Evolutionary conservation across 1,284 basidiomycete species (phyloP).

Genomic region (Heliocybe sulcata): DNA sequence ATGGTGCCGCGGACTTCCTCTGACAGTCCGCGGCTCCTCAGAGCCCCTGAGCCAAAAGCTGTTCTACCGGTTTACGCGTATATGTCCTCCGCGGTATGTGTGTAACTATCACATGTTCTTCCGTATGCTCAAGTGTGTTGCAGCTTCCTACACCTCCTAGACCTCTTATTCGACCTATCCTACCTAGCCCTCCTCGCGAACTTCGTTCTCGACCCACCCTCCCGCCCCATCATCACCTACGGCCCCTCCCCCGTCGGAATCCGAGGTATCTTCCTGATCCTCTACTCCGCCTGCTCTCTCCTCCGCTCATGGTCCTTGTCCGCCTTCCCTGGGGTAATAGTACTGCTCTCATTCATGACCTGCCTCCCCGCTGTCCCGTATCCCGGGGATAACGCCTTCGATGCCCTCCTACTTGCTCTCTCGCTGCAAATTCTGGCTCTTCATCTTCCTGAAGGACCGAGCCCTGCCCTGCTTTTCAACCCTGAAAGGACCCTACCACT

Average conservation of each 20-base stretch:
- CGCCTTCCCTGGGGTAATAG: slow-evolving; percentile 22
- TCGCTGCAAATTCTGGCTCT: slow-evolving; percentile 33
- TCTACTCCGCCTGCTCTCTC: slow-evolving; percentile 27
- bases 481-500: slow-evolving; percentile 32
- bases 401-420: slow-evolving; percentile 30
- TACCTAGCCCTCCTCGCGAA: slow-evolving; percentile 35
- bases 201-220: slow-evolving; percentile 38
- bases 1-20: slow-evolving; percentile 33
- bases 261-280: slow-evolving; percentile 29
- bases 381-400: slow-evolving; percentile 30
- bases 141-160: slow-evolving; percentile 41
- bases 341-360: slow-evolving; percentile 23
- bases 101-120: not conserved
- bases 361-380: slow-evolving; percentile 26
- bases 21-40: not conserved
- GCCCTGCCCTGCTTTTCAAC: slow-evolving; percentile 33
- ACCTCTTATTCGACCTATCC: slow-evolving; percentile 28
- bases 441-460: slow-evolving; percentile 33
- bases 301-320: slow-evolving; percentile 15
- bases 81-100: slow-evolving; percentile 31
- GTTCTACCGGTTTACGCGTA: not conserved
- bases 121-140: not conserved
- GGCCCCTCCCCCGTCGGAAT: slow-evolving; percentile 16
- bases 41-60: not conserved
- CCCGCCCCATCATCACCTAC: slow-evolving; percentile 16